These are phyloP conservation scores for Neurospora pannonica DNA, from an alignment of 495 filamentous ascomycete species.

Conservation along the genomic window DNA sequence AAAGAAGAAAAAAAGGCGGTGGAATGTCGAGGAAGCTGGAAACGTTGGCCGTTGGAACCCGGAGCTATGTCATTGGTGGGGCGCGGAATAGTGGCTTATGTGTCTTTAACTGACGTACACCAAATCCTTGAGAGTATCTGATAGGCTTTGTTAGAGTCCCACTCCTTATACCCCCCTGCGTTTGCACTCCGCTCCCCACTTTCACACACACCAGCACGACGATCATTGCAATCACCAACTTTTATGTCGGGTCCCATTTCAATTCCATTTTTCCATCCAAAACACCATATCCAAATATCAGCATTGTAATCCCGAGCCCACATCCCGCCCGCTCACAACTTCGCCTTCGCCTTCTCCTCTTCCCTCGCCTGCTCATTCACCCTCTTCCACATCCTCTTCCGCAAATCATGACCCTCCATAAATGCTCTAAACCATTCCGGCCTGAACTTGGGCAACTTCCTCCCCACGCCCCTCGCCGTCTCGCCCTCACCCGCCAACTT, in stretches of 20 bases:
- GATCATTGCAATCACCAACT: background rate
- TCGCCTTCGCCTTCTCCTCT: background rate
- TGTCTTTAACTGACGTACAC: background rate
- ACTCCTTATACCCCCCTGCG: background rate
- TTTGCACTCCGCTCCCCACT: background rate
- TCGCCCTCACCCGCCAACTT: slow-evolving; percentile 37
- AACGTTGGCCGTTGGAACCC: background rate
- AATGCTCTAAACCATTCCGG: slow-evolving; percentile 42
- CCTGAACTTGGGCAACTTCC: slow-evolving; percentile 37
- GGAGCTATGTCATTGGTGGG: background rate
- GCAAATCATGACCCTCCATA: slow-evolving; percentile 35
- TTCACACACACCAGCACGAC: background rate
- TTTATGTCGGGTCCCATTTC: background rate
- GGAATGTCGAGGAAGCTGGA: background rate
- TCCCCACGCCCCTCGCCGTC: slow-evolving; percentile 19
- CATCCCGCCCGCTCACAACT: background rate
- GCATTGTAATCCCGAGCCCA: background rate
- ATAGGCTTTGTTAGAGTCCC: background rate
- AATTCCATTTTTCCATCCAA: background rate
- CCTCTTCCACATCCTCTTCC: slow-evolving; percentile 42
- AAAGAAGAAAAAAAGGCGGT: background rate
- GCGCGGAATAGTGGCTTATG: background rate
- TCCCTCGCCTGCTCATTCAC: slow-evolving; percentile 23
- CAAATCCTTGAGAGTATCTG: background rate
- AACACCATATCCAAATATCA: background rate